Conservation (phyloP, 2,329 filamentous ascomycete species). For the Ceratocystis albifundus region DNA sequence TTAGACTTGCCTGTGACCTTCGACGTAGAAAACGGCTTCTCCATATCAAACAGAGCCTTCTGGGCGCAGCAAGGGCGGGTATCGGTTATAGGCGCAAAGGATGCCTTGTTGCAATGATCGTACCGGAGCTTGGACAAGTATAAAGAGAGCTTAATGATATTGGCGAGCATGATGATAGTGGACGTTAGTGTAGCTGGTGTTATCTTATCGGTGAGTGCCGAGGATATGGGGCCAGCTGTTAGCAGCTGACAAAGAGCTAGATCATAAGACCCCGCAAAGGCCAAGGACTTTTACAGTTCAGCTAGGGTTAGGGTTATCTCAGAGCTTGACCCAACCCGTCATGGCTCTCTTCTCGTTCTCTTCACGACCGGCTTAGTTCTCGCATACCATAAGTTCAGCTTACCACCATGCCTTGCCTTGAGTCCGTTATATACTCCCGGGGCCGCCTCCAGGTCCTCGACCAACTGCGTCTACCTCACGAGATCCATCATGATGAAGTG, state of each 20-base stretch:
- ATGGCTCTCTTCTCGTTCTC: background rate
- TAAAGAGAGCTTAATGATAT: background rate
- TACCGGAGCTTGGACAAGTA: background rate
- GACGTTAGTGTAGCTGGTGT: background rate
- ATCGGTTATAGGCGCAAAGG: background rate
- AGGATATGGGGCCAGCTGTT: background rate
- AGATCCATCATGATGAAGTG: conserved; percentile 65
- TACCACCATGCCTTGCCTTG: conserved; percentile 44
- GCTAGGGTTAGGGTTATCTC: too few species aligned
- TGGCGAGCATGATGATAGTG: background rate
- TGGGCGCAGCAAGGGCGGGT: background rate
- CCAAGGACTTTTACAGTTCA: too few species aligned
- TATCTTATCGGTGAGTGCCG: background rate
- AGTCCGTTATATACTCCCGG: conserved; percentile 65
- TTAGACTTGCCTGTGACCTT: conserved; percentile 57
- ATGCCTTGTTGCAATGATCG: background rate
- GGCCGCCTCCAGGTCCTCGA: conserved; percentile 67
- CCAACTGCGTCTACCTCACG: conserved; percentile 70
- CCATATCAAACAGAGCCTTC: conserved; percentile 36
- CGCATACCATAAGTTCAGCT: background rate
- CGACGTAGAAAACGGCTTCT: conserved; percentile 57
- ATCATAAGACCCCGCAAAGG: background rate
- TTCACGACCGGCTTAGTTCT: background rate
- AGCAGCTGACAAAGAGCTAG: background rate
- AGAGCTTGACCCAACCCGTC: too few species aligned